Evolutionary conservation across 768 basidiomycete species (phyloP).

Genomic region (Pilatotrama ljubarskyi): DNA sequence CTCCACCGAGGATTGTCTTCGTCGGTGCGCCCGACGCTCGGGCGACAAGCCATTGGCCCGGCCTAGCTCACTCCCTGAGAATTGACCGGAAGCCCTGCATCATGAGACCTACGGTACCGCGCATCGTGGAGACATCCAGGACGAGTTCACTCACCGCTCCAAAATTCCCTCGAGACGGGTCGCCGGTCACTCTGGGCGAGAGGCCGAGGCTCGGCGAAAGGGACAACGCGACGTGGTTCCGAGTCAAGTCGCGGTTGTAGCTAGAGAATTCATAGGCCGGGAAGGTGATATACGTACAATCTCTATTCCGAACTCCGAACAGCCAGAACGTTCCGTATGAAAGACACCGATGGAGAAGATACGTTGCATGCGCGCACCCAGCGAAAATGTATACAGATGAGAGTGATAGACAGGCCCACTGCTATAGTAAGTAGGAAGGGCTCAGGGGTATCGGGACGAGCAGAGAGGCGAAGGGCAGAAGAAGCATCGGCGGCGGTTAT

Average conservation of each 20-base stretch:
- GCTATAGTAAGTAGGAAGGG: background rate
- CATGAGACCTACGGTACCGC: background rate
- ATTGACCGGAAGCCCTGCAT: background rate
- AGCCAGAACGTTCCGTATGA: slow-evolving; percentile 7
- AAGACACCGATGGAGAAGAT: slow-evolving; percentile 8
- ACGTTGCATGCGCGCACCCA: slow-evolving; percentile 11
- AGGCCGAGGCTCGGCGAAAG: background rate
- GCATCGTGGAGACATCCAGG: background rate
- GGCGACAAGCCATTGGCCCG: background rate
- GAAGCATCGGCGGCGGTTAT: background rate
- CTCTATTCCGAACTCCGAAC: slow-evolving; percentile 11
- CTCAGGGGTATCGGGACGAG: slow-evolving; percentile 6
- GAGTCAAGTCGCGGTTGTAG: too few relatives aligned
- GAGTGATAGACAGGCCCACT: slow-evolving; percentile 1
- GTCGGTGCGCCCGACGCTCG: background rate
- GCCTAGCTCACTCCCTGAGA: background rate
- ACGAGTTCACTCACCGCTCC: background rate
- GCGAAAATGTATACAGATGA: slow-evolving; percentile 19
- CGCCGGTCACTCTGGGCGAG: background rate
- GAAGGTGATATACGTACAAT: background rate
- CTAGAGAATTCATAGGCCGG: background rate
- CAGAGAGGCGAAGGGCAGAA: background rate
- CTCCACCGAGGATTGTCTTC: background rate
- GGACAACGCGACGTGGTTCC: background rate
- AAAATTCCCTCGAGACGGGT: background rate